Conservation (phyloP, 2,329 filamentous ascomycete genomes). For the Colletotrichum magnum region DNA sequence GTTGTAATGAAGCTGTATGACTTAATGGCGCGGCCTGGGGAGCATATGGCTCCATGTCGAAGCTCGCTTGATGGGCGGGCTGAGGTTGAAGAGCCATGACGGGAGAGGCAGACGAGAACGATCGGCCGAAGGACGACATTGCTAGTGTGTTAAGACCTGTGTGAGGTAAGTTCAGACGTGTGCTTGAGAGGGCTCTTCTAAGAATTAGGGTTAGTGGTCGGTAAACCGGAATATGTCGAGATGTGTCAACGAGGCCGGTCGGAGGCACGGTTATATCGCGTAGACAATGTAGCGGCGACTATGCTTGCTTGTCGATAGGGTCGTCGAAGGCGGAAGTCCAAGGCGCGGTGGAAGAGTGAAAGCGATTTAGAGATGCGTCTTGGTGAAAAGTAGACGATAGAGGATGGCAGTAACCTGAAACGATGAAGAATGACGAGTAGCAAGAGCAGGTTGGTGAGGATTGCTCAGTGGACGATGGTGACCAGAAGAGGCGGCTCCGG, state of each 20-base stretch:
- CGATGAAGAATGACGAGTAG: not conserved
- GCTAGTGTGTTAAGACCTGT: conserved; percentile 45
- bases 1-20: conserved; percentile 55
- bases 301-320: no score
- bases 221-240: not conserved
- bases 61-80: conserved; percentile 50
- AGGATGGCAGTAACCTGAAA: not conserved
- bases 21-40: conserved; percentile 51
- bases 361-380: no score
- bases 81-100: conserved; percentile 57
- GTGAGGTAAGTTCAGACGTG: conserved; percentile 46
- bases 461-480: conserved; percentile 3
- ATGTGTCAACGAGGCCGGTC: not conserved
- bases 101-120: conserved; percentile 59
- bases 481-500: not conserved
- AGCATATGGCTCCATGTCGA: conserved; percentile 54
- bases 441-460: not conserved
- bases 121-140: conserved; percentile 62
- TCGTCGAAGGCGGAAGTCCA: not conserved
- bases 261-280: not conserved
- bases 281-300: no score
- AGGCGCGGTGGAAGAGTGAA: not conserved
- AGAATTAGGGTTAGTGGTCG: conserved; percentile 12
- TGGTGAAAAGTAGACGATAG: not conserved
- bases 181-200: conserved; percentile 43